Evolutionary conservation across 768 basidiomycete genomes (phyloP), one percentile per base, ranked within the genome.

Genomic region (Podaxis sp.): DNA sequence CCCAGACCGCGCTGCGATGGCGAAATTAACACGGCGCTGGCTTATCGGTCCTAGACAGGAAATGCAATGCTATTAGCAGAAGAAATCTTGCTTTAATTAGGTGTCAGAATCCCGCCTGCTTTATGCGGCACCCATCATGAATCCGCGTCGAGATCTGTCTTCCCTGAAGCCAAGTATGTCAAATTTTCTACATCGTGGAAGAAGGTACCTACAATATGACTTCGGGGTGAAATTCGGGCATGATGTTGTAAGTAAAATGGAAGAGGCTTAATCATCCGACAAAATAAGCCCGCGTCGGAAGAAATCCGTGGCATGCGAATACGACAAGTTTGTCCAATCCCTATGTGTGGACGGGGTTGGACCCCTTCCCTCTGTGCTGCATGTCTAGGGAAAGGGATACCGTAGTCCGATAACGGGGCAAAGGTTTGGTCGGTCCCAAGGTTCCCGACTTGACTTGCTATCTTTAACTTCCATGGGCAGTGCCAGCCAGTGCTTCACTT

Each of bases 341-440:
- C 48, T n/a, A n/a, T 49, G 48, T 15, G 22, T 15, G 26, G 48
- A 5, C 13, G 48, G 20, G 12, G 24, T 50, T 28, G 49, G 13
- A 24, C 6, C 4, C 22, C 22, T 28, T 50, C 49, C 49, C 49
- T 46, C 22, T 50, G 13, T 22, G 4, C 6, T n/a, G 10, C 20
- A 11, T 24, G 13, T 24, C 22, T 15, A 50, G 13, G 49, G 26
- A 50, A 28, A 22, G 26, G 49, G 13, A n/a, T 24, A 22, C 26
- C 52, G n/a, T 28, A 54, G 52, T 54, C 52, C 52, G 52, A 54
- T 54, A 54, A 54, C 52, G 52, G 52, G 52, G 10, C 10, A 17
- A 3, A 54, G 36, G 33, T 30, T 22, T 48, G 28, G 22, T 24
- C 10, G 20, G 46, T 24, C 50, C 57, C 57, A 58, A 58, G 46